Evolutionary conservation across 2,329 filamentous ascomycete genomes (phyloP).

Genomic region (Rosellinia necatrix): DNA sequence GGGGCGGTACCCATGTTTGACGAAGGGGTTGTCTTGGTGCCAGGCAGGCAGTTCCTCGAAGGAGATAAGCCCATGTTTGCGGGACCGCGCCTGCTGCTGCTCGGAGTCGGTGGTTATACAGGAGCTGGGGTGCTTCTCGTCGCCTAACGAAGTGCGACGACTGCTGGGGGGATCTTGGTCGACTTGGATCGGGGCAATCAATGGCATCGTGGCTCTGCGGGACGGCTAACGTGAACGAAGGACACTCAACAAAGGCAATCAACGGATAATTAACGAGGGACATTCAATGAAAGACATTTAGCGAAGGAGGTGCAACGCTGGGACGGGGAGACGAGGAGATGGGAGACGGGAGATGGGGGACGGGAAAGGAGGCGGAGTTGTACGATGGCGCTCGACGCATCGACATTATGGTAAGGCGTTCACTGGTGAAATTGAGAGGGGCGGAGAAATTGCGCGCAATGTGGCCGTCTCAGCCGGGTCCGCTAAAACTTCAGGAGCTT

Average conservation of each 20-base stretch:
- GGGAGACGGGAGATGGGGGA: background rate
- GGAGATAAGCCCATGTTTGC: constrained; percentile 22
- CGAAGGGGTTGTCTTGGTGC: constrained; percentile 66
- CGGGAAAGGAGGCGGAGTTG: background rate
- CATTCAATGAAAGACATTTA: no score
- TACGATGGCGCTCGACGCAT: background rate
- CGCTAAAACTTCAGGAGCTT: constrained; percentile 12
- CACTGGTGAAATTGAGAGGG: background rate
- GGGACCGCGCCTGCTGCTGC: constrained; percentile 2
- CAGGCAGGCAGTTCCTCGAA: constrained; percentile 37
- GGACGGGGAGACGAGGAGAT: no score
- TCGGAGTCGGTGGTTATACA: background rate
- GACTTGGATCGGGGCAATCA: constrained; percentile 11
- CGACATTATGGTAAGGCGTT: background rate
- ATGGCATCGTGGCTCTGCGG: constrained; percentile 6
- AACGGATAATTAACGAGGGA: no score
- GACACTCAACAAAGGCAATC: background rate
- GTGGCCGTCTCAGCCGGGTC: background rate
- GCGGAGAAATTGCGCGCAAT: constrained; percentile 12
- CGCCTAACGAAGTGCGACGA: constrained; percentile 12
- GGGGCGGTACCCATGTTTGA: constrained; percentile 66
- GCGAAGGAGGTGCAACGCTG: no score
- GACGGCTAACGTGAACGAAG: background rate
- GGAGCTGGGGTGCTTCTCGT: constrained; percentile 16
- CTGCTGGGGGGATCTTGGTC: constrained; percentile 14